Conservation (phyloP, 2,329 filamentous ascomycete species). For the Lachnellula arida region DNA sequence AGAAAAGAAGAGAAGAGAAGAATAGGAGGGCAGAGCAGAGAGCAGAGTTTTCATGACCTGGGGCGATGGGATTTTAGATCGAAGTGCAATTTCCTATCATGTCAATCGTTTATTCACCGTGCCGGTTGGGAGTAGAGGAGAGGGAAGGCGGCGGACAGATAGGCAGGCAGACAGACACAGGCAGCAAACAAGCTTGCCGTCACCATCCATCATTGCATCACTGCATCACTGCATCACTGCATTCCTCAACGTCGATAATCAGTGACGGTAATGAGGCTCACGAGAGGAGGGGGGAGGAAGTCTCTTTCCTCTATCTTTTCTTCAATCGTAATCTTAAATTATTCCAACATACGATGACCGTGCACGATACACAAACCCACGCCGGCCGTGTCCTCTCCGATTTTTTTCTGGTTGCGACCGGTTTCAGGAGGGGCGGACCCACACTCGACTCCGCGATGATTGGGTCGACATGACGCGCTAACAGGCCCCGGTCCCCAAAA, state of each 20-base stretch:
- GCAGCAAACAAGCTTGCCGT: not conserved
- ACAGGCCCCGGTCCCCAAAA: not conserved
- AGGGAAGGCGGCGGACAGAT: no score
- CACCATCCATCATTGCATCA: not conserved
- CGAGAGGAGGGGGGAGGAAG: not conserved
- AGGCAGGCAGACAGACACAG: not conserved
- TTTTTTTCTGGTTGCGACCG: not conserved
- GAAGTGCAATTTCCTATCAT: not conserved
- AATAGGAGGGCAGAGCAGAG: no score
- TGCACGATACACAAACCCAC: not conserved
- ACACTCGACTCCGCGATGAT: not conserved
- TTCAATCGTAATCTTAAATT: not conserved
- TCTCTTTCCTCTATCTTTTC: no score
- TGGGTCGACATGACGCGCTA: not conserved
- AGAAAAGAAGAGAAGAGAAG: not conserved
- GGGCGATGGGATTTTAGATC: not conserved
- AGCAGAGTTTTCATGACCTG: not conserved
- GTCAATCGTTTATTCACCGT: not conserved
- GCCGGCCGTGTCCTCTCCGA: not conserved
- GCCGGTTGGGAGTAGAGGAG: no score
- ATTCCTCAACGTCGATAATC: not conserved
- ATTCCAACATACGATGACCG: not conserved
- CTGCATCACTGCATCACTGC: no score
- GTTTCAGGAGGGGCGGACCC: conserved; percentile 1
- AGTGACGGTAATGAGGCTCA: not conserved